phyloP scores from a whole-genome alignment of 2,329 filamentous ascomycete genomes.

The Epichloe festucae region DNA sequence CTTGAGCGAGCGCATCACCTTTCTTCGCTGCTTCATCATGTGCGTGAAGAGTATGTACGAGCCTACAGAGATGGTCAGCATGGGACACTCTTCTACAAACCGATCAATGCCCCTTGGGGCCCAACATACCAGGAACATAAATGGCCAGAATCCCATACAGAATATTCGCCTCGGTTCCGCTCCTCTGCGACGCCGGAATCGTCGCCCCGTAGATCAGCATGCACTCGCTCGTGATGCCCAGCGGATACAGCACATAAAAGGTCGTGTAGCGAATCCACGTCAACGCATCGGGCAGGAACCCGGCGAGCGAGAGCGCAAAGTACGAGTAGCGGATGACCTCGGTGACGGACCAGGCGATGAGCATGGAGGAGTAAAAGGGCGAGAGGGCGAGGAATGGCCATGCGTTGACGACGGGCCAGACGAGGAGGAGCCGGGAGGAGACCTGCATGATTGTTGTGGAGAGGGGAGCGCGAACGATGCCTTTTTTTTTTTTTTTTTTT shows the following conservation, averaged over 20 bases:
- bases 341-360: slow-evolving; percentile 77
- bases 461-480: slow-evolving; percentile 74
- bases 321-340: slow-evolving; percentile 90
- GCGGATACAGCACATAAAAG: slow-evolving; percentile 83
- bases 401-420: slow-evolving; percentile 68
- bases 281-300: slow-evolving; percentile 49
- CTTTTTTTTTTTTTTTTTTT: slow-evolving; percentile 27
- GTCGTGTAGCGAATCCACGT: slow-evolving; percentile 84
- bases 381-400: slow-evolving; percentile 55
- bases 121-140: slow-evolving; percentile 66
- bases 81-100: too few species aligned
- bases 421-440: slow-evolving; percentile 70
- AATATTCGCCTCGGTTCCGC: slow-evolving; percentile 40
- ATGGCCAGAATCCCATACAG: slow-evolving; percentile 54
- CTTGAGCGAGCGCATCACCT: slow-evolving; percentile 57
- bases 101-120: too few species aligned
- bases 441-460: slow-evolving; percentile 86
- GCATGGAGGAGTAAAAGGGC: slow-evolving; percentile 60
- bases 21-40: slow-evolving; percentile 84
- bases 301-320: slow-evolving; percentile 63
- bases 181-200: slow-evolving; percentile 34
- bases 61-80: slow-evolving; percentile 27
- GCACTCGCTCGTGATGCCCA: slow-evolving; percentile 83
- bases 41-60: slow-evolving; percentile 79
- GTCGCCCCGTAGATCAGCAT: slow-evolving; percentile 63